phyloP scores from a whole-genome alignment of 2,329 filamentous ascomycete genomes.

The Rosellinia necatrix region DNA sequence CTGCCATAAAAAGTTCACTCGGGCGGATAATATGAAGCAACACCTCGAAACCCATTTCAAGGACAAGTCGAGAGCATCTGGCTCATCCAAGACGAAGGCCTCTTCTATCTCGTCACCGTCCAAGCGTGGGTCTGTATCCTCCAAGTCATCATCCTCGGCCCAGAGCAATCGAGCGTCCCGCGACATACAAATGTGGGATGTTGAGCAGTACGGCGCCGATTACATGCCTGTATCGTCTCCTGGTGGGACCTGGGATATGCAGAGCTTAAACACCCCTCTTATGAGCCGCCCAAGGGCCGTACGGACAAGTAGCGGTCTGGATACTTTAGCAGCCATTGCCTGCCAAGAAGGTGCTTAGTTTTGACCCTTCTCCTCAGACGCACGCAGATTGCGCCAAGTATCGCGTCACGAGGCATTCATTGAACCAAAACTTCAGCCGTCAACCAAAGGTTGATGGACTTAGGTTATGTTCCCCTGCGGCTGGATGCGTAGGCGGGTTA shows the following conservation, averaged over 20 bases:
- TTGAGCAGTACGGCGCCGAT: constrained; percentile 45
- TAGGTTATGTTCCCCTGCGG: neutral
- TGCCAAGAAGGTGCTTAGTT: constrained; percentile 51
- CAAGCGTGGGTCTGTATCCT: constrained; percentile 26
- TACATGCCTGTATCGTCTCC: constrained; percentile 45
- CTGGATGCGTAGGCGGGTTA: constrained; percentile 3
- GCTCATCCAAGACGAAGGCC: constrained; percentile 43
- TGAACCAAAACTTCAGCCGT: neutral
- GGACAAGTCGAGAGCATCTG: constrained; percentile 56
- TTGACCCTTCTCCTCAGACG: neutral
- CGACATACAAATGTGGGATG: constrained; percentile 48
- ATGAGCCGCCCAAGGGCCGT: constrained; percentile 49
- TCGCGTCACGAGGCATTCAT: neutral
- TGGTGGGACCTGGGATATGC: constrained; percentile 52
- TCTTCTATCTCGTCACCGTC: constrained; percentile 25
- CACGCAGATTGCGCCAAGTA: neutral
- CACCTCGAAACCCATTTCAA: constrained; percentile 78
- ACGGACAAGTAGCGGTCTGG: constrained; percentile 57
- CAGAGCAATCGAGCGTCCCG: constrained; percentile 39
- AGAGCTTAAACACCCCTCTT: constrained; percentile 50
- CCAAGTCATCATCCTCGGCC: constrained; percentile 41
- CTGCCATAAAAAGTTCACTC: constrained; percentile 80
- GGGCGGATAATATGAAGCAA: constrained; percentile 87
- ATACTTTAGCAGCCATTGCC: constrained; percentile 59
- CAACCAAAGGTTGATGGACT: neutral